Conservation (phyloP, 257 asterid genomes). For the Galeopsis tetrahit region DNA sequence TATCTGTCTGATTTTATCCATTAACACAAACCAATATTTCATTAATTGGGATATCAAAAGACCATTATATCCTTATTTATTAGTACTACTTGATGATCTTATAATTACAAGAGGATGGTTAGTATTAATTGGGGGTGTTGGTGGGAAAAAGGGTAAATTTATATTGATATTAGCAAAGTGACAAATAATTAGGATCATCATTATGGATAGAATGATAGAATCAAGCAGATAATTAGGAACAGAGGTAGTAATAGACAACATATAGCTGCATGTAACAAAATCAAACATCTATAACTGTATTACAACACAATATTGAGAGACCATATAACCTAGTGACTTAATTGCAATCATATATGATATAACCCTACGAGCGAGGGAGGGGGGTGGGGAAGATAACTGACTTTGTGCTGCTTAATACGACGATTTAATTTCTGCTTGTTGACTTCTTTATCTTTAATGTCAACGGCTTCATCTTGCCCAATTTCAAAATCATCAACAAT, state of each 20-base stretch:
- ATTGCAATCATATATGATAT: conserved; percentile 22
- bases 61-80: too few species aligned
- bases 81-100: too few species aligned
- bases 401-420: conserved; percentile 80
- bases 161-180: too few species aligned
- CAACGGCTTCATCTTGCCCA: conserved; percentile 79
- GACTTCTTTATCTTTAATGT: conserved; percentile 85
- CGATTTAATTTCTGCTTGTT: conserved; percentile 85
- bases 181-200: too few species aligned
- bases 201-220: too few species aligned
- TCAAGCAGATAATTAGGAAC: too few species aligned
- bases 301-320: background rate
- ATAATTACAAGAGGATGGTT: too few species aligned
- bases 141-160: too few species aligned
- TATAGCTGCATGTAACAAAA: conserved; percentile 1
- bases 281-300: background rate
- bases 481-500: conserved; percentile 91
- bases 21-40: too few species aligned
- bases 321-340: conserved; percentile 1
- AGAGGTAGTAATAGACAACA: background rate
- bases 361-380: conserved; percentile 15
- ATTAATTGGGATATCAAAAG: too few species aligned
- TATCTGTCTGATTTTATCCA: too few species aligned
- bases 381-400: conserved; percentile 32
- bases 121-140: too few species aligned